Evolutionary conservation across 1,284 basidiomycete genomes (phyloP).

Genomic region (Crocinoboletus sp.): DNA sequence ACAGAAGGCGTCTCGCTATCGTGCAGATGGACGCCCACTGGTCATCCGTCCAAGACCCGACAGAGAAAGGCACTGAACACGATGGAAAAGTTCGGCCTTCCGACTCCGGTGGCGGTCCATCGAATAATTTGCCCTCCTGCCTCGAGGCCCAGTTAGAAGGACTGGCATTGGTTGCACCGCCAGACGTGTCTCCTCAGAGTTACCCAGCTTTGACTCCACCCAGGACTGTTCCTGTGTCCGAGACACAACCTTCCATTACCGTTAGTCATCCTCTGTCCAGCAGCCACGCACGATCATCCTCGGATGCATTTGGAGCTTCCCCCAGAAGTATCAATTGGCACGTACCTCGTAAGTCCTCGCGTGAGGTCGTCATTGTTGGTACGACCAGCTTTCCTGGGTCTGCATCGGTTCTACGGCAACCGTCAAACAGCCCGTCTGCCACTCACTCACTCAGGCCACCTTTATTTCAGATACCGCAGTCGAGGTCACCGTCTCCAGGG

Average conservation of each 20-base stretch:
- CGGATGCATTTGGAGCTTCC: constrained; percentile 33
- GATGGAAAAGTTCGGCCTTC: constrained; percentile 21
- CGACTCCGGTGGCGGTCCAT: constrained; percentile 27
- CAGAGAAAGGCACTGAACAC: constrained; percentile 28
- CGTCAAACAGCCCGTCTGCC: constrained; percentile 12
- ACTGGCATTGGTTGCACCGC: constrained; percentile 62
- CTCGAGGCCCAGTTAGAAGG: constrained; percentile 44
- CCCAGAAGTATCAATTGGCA: constrained; percentile 17
- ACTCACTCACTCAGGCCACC: constrained; percentile 36
- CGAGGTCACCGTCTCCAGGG: constrained; percentile 44
- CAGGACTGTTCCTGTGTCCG: constrained; percentile 39
- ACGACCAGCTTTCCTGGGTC: constrained; percentile 30
- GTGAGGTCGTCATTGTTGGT: constrained; percentile 58
- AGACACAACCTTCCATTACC: constrained; percentile 20
- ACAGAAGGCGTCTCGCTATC: constrained; percentile 63
- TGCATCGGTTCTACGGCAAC: constrained; percentile 28
- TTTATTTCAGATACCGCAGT: constrained; percentile 50
- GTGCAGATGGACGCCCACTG: constrained; percentile 46
- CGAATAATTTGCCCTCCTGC: constrained; percentile 36
- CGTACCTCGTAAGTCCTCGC: constrained; percentile 39
- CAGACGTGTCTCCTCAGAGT: constrained; percentile 54
- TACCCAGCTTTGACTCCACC: constrained; percentile 51
- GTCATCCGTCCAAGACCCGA: constrained; percentile 19
- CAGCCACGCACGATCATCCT: constrained; percentile 43
- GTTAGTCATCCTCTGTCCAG: constrained; percentile 12